Conservation (phyloP, 2,329 filamentous ascomycete genomes). For the Neofusicoccum sp. region DNA sequence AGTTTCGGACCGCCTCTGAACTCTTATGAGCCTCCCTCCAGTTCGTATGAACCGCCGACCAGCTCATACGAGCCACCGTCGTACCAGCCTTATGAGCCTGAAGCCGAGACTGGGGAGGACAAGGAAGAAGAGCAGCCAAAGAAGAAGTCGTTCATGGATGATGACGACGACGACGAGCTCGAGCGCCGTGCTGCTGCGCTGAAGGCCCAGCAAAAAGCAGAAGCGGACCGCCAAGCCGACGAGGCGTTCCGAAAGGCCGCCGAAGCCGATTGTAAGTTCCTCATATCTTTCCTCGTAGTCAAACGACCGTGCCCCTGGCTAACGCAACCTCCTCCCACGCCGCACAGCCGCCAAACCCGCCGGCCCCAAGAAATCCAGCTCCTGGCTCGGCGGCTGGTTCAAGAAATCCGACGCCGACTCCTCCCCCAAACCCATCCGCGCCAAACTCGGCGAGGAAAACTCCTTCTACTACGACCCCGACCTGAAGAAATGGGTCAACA, state of each 20-base stretch:
- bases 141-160: constrained; percentile 78
- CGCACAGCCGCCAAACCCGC: constrained; percentile 58
- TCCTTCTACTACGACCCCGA: constrained; percentile 93
- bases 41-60: constrained; percentile 29
- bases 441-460: constrained; percentile 91
- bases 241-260: constrained; percentile 84
- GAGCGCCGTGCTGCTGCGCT: constrained; percentile 52
- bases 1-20: constrained; percentile 19
- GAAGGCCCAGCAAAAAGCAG: constrained; percentile 56
- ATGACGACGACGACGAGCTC: constrained; percentile 70
- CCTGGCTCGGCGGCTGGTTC: constrained; percentile 86
- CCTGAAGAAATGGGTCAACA: constrained; percentile 98
- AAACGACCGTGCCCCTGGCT: neutral
- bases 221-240: constrained; percentile 70
- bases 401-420: constrained; percentile 64
- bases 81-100: constrained; percentile 50
- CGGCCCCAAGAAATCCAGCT: constrained; percentile 56
- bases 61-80: constrained; percentile 59
- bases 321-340: neutral
- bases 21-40: constrained; percentile 26
- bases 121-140: constrained; percentile 56
- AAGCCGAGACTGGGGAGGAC: constrained; percentile 51
- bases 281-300: neutral
- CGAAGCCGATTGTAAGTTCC: constrained; percentile 59
- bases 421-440: constrained; percentile 70